phyloP scores from a whole-genome alignment of 192 early-diverging fungal genomes.

The Gamsiella multidivaricata region DNA sequence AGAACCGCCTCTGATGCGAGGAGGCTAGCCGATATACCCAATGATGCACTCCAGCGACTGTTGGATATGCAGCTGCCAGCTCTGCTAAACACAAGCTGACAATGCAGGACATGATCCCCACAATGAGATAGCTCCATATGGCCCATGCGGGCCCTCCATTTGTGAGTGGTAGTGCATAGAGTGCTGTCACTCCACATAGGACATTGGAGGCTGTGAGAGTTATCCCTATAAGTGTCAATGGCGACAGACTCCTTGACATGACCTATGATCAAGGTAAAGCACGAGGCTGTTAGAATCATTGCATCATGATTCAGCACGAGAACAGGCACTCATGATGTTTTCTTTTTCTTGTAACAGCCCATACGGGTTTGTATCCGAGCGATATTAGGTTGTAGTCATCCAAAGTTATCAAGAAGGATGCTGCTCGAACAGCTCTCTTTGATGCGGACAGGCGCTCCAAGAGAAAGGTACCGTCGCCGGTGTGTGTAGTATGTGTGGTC shows the following conservation, averaged over 20 bases:
- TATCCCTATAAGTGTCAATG: conserved; percentile 19
- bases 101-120: conserved; percentile 35
- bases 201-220: conserved; percentile 27
- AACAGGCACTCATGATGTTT: neutral
- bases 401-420: conserved; percentile 22
- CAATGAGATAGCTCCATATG: conserved; percentile 33
- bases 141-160: conserved; percentile 48
- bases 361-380: conserved; percentile 45
- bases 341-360: neutral
- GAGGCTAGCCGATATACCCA: conserved; percentile 40
- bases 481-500: neutral
- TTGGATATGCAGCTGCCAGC: conserved; percentile 42
- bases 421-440: neutral
- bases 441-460: neutral
- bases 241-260: conserved; percentile 28
- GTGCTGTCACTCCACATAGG: conserved; percentile 25
- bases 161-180: conserved; percentile 29
- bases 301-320: neutral
- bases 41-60: conserved; percentile 34
- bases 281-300: neutral
- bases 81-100: conserved; percentile 40
- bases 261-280: conserved; percentile 14
- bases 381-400: conserved; percentile 45
- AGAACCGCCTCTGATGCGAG: conserved; percentile 6
- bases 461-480: neutral